Percentiles rank a stretch among this genome's conserved stretches.
phyloP scores from a whole-genome alignment of 106 monocot genomes.

The Dendrobium nobile region DNA sequence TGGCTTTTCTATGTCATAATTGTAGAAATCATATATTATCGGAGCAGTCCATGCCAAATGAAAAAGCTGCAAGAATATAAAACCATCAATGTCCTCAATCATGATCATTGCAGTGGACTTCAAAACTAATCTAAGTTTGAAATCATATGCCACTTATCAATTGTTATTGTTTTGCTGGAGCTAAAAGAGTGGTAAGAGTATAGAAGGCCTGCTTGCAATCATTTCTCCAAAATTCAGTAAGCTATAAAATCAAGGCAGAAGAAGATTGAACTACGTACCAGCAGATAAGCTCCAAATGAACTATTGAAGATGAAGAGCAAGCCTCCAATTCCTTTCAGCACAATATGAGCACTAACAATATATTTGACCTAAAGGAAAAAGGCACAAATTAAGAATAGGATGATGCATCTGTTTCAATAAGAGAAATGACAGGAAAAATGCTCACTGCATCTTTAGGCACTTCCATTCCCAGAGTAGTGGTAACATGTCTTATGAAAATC shows the following conservation, averaged over 20 bases:
- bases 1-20: constrained; percentile 42
- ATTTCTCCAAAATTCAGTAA: not conserved
- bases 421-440: not conserved
- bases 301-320: constrained; percentile 41
- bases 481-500: constrained; percentile 16
- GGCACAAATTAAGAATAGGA: not conserved
- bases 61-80: constrained; percentile 25
- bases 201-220: too few species aligned
- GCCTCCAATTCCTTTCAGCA: constrained; percentile 41
- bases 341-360: constrained; percentile 26
- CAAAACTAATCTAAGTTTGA: too few species aligned
- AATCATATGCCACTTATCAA: too few species aligned
- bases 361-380: constrained; percentile 27
- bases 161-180: too few species aligned
- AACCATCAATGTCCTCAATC: not conserved
- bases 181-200: too few species aligned
- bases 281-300: constrained; percentile 40
- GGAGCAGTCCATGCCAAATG: constrained; percentile 49
- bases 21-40: constrained; percentile 56
- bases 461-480: constrained; percentile 12
- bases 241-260: not conserved
- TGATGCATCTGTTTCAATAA: not conserved
- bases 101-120: too few species aligned
- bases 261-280: constrained; percentile 13
- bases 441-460: constrained; percentile 34